Evolutionary conservation across 2,329 filamentous ascomycete genomes (phyloP), one percentile per base, ranked within the genome.

Genomic region (Microcyclospora tardicrescens): DNA sequence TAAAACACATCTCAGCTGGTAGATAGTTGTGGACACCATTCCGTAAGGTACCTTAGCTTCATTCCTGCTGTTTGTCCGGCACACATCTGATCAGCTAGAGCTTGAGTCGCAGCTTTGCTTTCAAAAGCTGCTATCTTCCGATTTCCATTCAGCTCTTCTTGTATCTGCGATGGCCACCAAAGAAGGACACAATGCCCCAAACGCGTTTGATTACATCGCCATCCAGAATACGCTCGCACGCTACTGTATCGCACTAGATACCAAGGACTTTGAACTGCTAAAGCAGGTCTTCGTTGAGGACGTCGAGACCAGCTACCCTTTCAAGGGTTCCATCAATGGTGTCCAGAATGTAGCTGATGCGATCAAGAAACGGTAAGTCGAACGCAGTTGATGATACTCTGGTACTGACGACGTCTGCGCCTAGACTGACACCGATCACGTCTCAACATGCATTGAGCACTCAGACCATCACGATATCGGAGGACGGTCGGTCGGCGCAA

Each of bases 181-280:
- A 5, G 19, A 24, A 24, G 19, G 5, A 4, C 19, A 24, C 19
- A 4, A 24, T 8, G 19, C 43, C 13, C 28, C 43, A 13, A 54
- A 52, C 35, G 38, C 54, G 5, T 31, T 54, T 29, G 55, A 58
- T 41, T 54, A 57, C 54, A 34, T 61, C 33, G 61, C 62, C n/a
- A 61, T 68, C 46, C 56, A 55, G 32, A 67, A 67, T 45, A 54
- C 55, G 6, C 46, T 67, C 16, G 48, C 62, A 5, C 58, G 54
- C 24, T 68, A 67, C 48, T 66, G 63, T 49, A 55, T 65, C 32
- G 64, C 63, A 1, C 52, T 67, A 5, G 64, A 67, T 44, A 58
- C 57, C 12, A 66, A 66, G 41, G 41, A 61, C 38, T 65, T 61
- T 35, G 33, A 46, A 4, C 50, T 62, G 1, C 53, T 67, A 2